These are phyloP conservation scores for Punica granatum DNA, from an alignment of 345 rosid species.

Conservation along the genomic window DNA sequence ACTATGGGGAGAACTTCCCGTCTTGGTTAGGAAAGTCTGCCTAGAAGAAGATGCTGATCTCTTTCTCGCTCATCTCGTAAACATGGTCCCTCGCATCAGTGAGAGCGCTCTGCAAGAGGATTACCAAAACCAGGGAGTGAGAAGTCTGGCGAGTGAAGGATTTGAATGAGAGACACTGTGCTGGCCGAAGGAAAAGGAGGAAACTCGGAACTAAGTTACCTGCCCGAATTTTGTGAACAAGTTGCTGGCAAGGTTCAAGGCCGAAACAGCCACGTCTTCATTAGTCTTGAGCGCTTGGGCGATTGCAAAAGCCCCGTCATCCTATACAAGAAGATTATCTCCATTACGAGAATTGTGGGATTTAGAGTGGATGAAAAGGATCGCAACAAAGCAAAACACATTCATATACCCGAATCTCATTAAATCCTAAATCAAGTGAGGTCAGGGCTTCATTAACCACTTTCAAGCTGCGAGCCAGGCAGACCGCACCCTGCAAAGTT, in stretches of 20 bases:
- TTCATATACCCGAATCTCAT: slow-evolving; percentile 68
- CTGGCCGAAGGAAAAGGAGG: neutral
- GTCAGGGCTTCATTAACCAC: slow-evolving; percentile 93
- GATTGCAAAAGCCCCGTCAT: slow-evolving; percentile 91
- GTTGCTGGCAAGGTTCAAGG: slow-evolving; percentile 76
- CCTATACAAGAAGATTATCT: slow-evolving; percentile 28
- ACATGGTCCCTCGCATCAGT: slow-evolving; percentile 91
- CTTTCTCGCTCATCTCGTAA: slow-evolving; percentile 87
- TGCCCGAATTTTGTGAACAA: slow-evolving; percentile 94
- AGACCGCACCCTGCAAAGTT: slow-evolving; percentile 66
- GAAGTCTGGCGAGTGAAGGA: neutral
- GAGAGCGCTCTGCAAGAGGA: slow-evolving; percentile 63
- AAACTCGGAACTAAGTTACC: slow-evolving; percentile 26
- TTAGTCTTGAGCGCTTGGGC: slow-evolving; percentile 94
- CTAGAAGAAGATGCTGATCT: slow-evolving; percentile 80
- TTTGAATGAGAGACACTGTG: neutral
- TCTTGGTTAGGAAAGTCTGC: neutral
- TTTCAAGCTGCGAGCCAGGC: slow-evolving; percentile 84
- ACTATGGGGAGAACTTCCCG: neutral
- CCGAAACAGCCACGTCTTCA: slow-evolving; percentile 74
- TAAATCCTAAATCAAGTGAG: slow-evolving; percentile 82
- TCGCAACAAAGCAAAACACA: neutral
- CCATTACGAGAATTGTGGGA: neutral
- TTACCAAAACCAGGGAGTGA: neutral
- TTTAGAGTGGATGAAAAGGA: neutral